These are phyloP conservation scores for Backusella sp. DNA, from an alignment of 192 early-diverging fungal species.

Conservation along the genomic window DNA sequence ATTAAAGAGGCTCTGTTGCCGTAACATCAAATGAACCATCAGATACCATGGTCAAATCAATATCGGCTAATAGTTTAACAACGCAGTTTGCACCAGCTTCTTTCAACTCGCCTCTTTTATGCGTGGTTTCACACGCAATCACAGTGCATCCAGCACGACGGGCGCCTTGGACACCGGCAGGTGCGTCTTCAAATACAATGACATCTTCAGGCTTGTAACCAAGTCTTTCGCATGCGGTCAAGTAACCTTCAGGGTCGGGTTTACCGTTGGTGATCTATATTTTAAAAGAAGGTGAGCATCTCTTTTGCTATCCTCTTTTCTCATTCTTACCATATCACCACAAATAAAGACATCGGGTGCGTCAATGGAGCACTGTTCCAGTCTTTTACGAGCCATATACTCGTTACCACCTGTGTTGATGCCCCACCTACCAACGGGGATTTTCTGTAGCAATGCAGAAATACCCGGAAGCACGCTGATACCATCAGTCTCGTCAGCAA, in stretches of 20 bases:
- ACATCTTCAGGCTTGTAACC: constrained; percentile 38
- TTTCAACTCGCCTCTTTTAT: constrained; percentile 37
- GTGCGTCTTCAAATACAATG: constrained; percentile 56
- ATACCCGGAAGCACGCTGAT: constrained; percentile 49
- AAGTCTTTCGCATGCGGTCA: constrained; percentile 36
- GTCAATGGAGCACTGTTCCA: constrained; percentile 40
- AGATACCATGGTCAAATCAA: constrained; percentile 31
- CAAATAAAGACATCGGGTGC: constrained; percentile 34
- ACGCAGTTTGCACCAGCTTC: constrained; percentile 43
- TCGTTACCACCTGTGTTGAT: constrained; percentile 43
- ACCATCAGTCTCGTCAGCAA: constrained; percentile 39
- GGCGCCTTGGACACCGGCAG: constrained; percentile 46
- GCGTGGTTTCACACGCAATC: constrained; percentile 41
- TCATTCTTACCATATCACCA: neutral
- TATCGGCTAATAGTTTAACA: constrained; percentile 40
- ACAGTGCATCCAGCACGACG: constrained; percentile 37
- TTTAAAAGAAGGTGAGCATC: no score
- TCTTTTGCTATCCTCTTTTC: neutral
- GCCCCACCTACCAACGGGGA: constrained; percentile 35
- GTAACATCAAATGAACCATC: constrained; percentile 41
- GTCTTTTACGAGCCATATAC: constrained; percentile 42
- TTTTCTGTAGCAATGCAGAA: constrained; percentile 23
- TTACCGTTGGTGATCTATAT: constrained; percentile 21
- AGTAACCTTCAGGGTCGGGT: constrained; percentile 33
- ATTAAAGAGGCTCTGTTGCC: neutral